Base-by-base conservation (phyloP, 768 basidiomycete genomes). In the Coprinellus micaceus region DNA sequence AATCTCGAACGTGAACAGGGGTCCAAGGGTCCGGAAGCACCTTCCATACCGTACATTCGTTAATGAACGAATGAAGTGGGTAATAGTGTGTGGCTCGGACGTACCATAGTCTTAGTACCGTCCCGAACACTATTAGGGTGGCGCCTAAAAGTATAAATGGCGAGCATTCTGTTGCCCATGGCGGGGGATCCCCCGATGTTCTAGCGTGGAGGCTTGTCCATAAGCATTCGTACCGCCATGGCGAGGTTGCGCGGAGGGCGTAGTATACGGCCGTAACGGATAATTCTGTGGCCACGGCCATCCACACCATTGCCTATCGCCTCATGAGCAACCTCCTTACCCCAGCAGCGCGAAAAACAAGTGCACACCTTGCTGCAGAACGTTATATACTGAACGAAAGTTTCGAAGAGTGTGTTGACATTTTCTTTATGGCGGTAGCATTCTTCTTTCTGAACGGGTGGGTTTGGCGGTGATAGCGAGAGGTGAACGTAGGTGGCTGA, bases 1-100 rank as follows among this genome's bases (percentile, higher is more conserved):
- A 33, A 77, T 71, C 47, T 77, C 74, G 54, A 77, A 77, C 0
- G 76, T 78, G 63, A 77, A 78, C n/a, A 76, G 61, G 2, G 66
- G 66, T 4, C 74, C 74, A 4, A 78, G 70, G 7, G 70, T 66
- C 52, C 64, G 69, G 61, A 73, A 76, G 56, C 75, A 76, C 72
- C 73, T 75, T 26, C 24, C 4, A 17, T 3, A 28, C 49, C 26
- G 49, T 50, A 44, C 17, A 52, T 28, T 41, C 40, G 26, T 39
- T 41, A 39, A 47, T 56, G 22, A 10, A 22, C 24, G 43, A 40
- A 12, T 37, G 13, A 24, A 25, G 29, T 12, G 25, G 37, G 13
- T n/a, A 17, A 48, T 22, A 43, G 24, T 43, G 30, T n/a, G 21
- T n/a, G n/a, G n/a, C 26, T n/a, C n/a, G 5, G 22, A 61, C 67